Percentiles rank a stretch among this genome's conserved stretches.
Evolutionary conservation across 1,139 yeast species (phyloP).

Genomic region (Hemisphaericaspora subhashii): DNA sequence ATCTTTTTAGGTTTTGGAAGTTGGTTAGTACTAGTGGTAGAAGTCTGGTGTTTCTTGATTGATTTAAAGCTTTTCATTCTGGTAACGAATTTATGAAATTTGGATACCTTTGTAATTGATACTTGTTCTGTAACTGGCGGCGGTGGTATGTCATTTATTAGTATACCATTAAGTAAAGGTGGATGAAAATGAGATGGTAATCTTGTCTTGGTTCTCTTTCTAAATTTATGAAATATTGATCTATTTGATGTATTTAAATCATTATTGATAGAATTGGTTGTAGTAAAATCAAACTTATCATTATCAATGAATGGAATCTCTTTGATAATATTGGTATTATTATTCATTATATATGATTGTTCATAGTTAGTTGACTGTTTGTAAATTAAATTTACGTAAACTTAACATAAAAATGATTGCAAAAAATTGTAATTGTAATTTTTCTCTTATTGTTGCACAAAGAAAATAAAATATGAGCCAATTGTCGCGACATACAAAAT

Average conservation of each 20-base stretch:
- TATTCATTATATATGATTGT: neutral
- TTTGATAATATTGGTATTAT: neutral
- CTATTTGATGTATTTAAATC: neutral
- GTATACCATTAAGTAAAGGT: neutral
- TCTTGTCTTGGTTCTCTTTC: neutral
- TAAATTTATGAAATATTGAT: neutral
- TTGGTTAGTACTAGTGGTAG: neutral
- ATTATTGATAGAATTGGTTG: neutral
- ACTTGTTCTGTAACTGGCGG: neutral
- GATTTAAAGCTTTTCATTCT: neutral
- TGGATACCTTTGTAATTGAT: neutral
- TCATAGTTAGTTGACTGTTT: neutral
- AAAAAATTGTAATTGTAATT: neutral
- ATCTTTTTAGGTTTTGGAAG: neutral
- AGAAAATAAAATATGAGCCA: too few relatives aligned
- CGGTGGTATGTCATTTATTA: neutral
- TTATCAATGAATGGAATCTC: neutral
- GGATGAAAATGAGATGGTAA: too few relatives aligned
- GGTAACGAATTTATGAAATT: neutral
- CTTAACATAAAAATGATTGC: neutral
- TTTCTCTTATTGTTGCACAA: neutral
- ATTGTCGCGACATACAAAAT: neutral
- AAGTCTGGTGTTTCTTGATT: constrained; percentile 2
- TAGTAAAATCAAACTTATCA: neutral
- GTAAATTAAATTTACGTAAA: too few relatives aligned